Base-by-base conservation (phyloP, 345 rosid genomes). In the Noccaea bulbosa region DNA sequence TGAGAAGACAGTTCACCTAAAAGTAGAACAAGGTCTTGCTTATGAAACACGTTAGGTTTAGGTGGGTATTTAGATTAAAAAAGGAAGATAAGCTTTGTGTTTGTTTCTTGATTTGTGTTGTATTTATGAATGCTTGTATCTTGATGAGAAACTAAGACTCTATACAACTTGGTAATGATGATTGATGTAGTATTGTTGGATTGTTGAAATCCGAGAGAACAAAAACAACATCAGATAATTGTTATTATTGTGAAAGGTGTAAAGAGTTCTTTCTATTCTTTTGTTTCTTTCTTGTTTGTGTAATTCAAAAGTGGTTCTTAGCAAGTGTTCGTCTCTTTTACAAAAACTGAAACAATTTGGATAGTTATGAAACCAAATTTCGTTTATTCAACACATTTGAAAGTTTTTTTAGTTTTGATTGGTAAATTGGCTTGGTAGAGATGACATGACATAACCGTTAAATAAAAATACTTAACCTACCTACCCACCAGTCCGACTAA, bases 1-100 rank as follows among this genome's bases (percentile, higher is more conserved):
- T 82, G 80, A 83, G 91, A 80, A 72, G 91, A 37, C 97, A 91
- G 65, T 79, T 85, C 76, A 80, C 90, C 47, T 86, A 84, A 45
- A 27, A 8, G 16, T 20, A 33, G 11, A 41, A 10, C 11, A 49
- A 30, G 27, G 37, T 51, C 22, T 33, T 69, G 14, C 22, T 62
- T 62, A 46, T 30, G 1, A 2, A 2, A 8, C 57, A 69, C 9
- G 65, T 69, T 75, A 75, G 79, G 65, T 32, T 12, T 49, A 39
- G 67, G 30, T 45, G 22, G 41, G 16, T n/a, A 38, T 38, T 27
- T 65, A 47, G 71, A 40, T 48, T 0, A 38, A 43, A 27, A 38
- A 43, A 27, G 5, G 43, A 38, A 7, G 4, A 14, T 8, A 64
- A 2, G 35, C 11, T 44, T 48, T 55, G 58, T 39, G 62, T 3